These are phyloP conservation scores for Funneliformis mosseae DNA, from an alignment of 192 early-diverging fungal genomes.

Conservation along the genomic window DNA sequence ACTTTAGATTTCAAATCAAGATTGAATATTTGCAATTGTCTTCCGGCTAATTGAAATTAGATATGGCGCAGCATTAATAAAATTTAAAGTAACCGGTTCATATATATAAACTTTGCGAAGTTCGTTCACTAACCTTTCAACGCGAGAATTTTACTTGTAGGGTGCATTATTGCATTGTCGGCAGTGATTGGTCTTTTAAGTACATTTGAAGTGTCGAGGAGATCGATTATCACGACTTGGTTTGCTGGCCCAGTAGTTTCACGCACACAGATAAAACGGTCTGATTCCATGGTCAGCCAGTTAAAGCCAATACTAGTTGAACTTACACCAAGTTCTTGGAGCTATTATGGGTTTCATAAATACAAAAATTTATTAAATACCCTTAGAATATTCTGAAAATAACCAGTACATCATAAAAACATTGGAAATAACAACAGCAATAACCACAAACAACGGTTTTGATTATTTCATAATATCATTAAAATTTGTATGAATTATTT, in stretches of 20 bases:
- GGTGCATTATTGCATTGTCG: conserved; percentile 99
- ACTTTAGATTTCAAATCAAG: conserved; percentile 94
- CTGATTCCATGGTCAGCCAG: conserved; percentile 96
- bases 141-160: conserved; percentile 89
- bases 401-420: neutral
- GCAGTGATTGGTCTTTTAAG: conserved; percentile 93
- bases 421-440: neutral
- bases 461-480: neutral
- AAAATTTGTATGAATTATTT: too few species aligned
- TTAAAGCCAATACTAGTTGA: conserved; percentile 94
- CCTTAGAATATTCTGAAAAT: neutral
- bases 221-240: conserved; percentile 95
- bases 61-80: neutral
- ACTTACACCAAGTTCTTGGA: conserved; percentile 88
- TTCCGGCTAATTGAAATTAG: conserved; percentile 58
- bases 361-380: neutral
- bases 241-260: conserved; percentile 52
- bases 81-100: neutral
- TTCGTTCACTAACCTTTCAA: conserved; percentile 75
- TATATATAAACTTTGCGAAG: neutral
- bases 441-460: neutral
- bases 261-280: conserved; percentile 97
- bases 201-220: conserved; percentile 80
- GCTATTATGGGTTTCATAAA: conserved; percentile 53
- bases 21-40: conserved; percentile 97